Evolutionary conservation across 768 basidiomycete species (phyloP), one percentile per base, ranked within the genome.

Genomic region (Termitomyces sp.): DNA sequence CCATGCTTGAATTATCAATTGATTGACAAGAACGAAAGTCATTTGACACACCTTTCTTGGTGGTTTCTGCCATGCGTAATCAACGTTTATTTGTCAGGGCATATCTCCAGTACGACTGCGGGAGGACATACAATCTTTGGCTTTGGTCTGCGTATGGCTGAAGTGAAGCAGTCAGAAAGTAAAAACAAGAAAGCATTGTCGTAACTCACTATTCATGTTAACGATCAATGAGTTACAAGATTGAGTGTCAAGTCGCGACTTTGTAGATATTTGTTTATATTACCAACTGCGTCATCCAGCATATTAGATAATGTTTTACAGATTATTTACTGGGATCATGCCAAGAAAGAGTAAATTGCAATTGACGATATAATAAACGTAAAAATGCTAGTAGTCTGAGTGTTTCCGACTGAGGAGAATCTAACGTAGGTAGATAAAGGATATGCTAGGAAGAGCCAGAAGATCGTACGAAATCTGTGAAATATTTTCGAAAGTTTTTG

Each of bases 401-500:
- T 24, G 57, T 53, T 53, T 61, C 58, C 62, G 55, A 63, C n/a
- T n/a, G 43, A 50, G 48, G 46, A 24, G 44, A 36, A 26, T 60
- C 32, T 57, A 62, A 55, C 5, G 36, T 56, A 56, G 52, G 31
- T 56, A 54, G 54, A 51, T 60, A 22, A 59, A 50, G 36, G 50
- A 34, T 53, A 49, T 27, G 69, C 76, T 81, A 87, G 74, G 84
- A 82, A 58, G 81, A 74, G 59, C 88, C 84, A 48, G 87, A 88
- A 50, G 86, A 81, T 55, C 85, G 83, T 47, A 94, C 86, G 64
- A 93, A 84, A 65, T 93, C 92, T 26, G 87, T 81, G 71, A 92
- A 93, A 72, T 91, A 94, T 77, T 90, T 93, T 65, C 88, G 79
- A 74, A 94, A 94, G 36, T 70, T 74, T 68, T 88, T 92, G 62